phyloP scores from a whole-genome alignment of 2,329 filamentous ascomycete genomes.

The Fusarium oxysporum region DNA sequence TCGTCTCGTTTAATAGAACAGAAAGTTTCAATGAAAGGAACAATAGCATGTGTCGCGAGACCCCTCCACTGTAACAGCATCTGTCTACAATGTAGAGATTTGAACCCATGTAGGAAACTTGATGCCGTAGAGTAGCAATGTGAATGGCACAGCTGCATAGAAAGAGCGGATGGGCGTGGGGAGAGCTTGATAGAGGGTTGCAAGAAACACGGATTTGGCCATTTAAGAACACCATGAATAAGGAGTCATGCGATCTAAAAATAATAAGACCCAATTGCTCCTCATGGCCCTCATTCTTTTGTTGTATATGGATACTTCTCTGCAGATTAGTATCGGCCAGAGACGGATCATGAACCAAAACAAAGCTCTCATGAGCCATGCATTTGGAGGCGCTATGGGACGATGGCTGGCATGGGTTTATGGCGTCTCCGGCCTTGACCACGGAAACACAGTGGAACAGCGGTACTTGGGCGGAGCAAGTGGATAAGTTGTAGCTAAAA shows the following conservation, averaged over 20 bases:
- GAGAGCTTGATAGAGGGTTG: slow-evolving; percentile 4
- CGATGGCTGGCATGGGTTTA: slow-evolving; percentile 20
- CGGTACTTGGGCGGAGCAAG: slow-evolving; percentile 20
- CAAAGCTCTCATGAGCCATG: neutral
- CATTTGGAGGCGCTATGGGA: neutral
- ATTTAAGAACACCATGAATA: neutral
- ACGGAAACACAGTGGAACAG: slow-evolving; percentile 24
- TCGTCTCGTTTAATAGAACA: slow-evolving; percentile 9
- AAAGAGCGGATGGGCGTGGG: slow-evolving; percentile 12
- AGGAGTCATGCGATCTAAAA: slow-evolving; percentile 17
- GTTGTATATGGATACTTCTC: neutral
- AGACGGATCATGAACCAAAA: slow-evolving; percentile 9
- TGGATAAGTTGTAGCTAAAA: slow-evolving; percentile 19
- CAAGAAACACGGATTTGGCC: neutral
- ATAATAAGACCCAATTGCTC: slow-evolving; percentile 15
- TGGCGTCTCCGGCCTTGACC: slow-evolving; percentile 8
- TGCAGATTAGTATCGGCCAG: neutral
- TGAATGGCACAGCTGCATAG: slow-evolving; percentile 16
- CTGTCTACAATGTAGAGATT: slow-evolving; percentile 12
- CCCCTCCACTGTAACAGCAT: neutral
- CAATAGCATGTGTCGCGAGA: neutral
- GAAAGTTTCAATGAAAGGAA: neutral
- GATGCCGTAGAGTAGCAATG: slow-evolving; percentile 18
- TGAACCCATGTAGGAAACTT: slow-evolving; percentile 30
- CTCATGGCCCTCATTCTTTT: neutral